Percentiles rank a stretch among this genome's conserved stretches.
These are phyloP conservation scores for Oxyria digyna DNA, from an alignment of 148 eudicot genomes.

Conservation along the genomic window DNA sequence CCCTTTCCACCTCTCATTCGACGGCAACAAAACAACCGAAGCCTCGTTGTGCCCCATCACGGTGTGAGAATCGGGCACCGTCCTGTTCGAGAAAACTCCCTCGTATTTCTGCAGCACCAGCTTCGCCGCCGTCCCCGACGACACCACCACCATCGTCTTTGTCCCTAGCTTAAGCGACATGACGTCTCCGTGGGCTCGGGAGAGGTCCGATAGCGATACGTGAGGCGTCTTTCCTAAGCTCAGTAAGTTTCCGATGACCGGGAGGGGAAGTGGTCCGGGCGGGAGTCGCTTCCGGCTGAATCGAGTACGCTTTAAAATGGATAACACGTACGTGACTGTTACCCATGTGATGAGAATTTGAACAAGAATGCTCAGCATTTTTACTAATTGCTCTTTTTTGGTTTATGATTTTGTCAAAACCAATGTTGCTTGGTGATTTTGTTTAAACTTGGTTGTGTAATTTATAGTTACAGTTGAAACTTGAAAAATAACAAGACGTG, in stretches of 20 bases:
- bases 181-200: background rate
- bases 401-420: too few species aligned
- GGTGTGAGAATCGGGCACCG: background rate
- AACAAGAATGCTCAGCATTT: too few species aligned
- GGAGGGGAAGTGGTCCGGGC: background rate
- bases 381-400: too few species aligned
- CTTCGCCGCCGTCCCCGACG: slow-evolving; percentile 11
- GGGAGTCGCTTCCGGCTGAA: background rate
- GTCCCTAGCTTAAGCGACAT: slow-evolving; percentile 6
- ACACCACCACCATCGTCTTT: slow-evolving; percentile 8
- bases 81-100: slow-evolving; percentile 3
- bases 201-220: slow-evolving; percentile 10
- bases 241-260: background rate
- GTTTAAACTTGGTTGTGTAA: too few species aligned
- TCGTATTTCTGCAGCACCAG: slow-evolving; percentile 12
- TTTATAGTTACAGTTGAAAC: too few species aligned
- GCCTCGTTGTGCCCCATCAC: background rate
- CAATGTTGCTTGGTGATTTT: too few species aligned
- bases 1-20: background rate
- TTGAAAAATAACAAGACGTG: too few species aligned
- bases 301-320: background rate
- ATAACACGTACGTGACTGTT: background rate
- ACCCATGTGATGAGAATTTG: too few species aligned
- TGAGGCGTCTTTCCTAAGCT: background rate
- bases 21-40: slow-evolving; percentile 3